Evolutionary conservation across 2,329 filamentous ascomycete species (phyloP), one percentile per base, ranked within the genome.

Genomic region (Metarhizium album): DNA sequence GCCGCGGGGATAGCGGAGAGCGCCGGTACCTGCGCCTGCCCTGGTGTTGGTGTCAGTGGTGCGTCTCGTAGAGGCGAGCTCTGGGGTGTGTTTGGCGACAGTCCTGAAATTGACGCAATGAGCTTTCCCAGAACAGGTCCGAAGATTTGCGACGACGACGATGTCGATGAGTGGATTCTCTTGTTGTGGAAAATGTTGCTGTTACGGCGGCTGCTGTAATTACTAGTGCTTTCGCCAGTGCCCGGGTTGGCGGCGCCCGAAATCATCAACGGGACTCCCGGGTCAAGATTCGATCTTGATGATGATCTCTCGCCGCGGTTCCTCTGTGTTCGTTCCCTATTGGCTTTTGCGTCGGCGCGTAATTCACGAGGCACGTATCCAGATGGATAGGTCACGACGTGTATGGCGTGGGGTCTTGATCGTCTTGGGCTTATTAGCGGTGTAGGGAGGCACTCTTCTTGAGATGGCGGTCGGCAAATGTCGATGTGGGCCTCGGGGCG

Each of bases 281-380:
- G 22, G 45, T 42, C 51, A 37, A 24, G 48, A 48, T 27, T 23
- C 24, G 45, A 43, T 43, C 23, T 50, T 43, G 48, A 45, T 29
- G 48, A 45, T 29, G 42, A 23, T 51, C 46, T 43, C 14, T 31
- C 13, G 42, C 42, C 29, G 18, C 51, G 51, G 23, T 18, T 13
- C 16, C 43, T 54, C 14, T 37, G 50, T 22, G 42, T 20, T 23
- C 33, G 14, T 16, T 23, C 33, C 35, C 29, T 48, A 7, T 45
- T 48, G 20, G 52, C 35, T 7, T 24, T 54, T 29, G 50, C 35
- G 45, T 51, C 52, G 31, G 56, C 52, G 14, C 71, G 68, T 43
- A 75, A 58, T 52, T 76, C 73, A 52, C 67, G 65, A 18, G 73
- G 73, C 23, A 74, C 63, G 59, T 71, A 71, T 49, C 69, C 69